Base-by-base conservation (phyloP, 2,329 filamentous ascomycete genomes). In the Epichloe baconii region DNA sequence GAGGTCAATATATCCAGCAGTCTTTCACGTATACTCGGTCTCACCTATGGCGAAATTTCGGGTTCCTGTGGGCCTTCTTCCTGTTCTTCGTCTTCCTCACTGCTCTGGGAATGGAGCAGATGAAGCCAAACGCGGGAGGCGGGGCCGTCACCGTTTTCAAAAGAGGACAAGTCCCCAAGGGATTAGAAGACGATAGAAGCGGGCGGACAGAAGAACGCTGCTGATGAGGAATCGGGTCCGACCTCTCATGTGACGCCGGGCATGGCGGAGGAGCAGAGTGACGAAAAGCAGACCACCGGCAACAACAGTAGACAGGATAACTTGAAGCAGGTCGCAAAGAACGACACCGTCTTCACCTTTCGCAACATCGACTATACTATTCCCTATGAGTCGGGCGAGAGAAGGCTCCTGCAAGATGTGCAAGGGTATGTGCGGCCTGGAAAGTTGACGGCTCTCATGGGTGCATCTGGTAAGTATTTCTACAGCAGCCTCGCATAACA, bases 361-460 rank as follows among this genome's bases (percentile, higher is more conserved):
- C 68, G 69, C 54, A 64, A 75, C 42, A 67, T 78, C 51, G 72
- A 73, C 47, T 78, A 77, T 54, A 73, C 66, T 0, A 72, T 75
- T 2, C 71, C 71, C 11, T 68, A 66, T 54, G 86, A 88, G 60
- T 73, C 74, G 3, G 79, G 86, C 48, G 68, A 77, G n/a, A 76
- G 85, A 19, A 78, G 81, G 47, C 77, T 93, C 50, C 69, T 93
- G 19, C 79, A 89, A 53, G 76, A 88, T 54, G 83, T 91, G 1
- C 82, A 90, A 58, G 87, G 87, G n/a, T 91, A 83, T 74, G 86
- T 93, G 43, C 85, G 87, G 54, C 87, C 88, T 1, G 87, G 87
- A 35, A 89, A 85, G 49, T 68, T 90, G 47, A 90, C 86, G 10
- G 87, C 86, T 8, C 74, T 90, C 0, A 91, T 91, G 86, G 84